Evolutionary conservation across 345 rosid genomes (phyloP), one percentile per base, ranked within the genome.

Genomic region (Camelina sativa): DNA sequence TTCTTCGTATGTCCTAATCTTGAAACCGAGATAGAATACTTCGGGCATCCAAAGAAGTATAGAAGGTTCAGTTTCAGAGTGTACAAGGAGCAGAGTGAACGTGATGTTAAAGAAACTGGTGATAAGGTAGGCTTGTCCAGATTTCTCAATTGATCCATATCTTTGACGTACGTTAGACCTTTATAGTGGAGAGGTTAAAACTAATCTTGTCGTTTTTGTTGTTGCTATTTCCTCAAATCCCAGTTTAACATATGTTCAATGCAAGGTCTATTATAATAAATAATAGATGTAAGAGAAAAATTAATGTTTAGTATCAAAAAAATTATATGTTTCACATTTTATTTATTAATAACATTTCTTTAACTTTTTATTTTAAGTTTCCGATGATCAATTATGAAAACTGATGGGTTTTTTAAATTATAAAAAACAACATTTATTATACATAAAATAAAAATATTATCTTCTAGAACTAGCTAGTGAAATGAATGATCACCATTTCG

Each of bases 81-180:
- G 65, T 88, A 87, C 16, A 83, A 38, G 47, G 73, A 76, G 71
- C 91, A 90, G 82, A 78, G 78, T 17, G 79, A 72, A 43, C 76
- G 67, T 69, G 96, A 92, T 79, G 79, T 87, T 37, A 63, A 79
- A 72, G 85, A 81, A 59, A 85, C 86, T 4, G 97, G 96, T 40
- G 84, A 82, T 60, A 92, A 92, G 80, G 84, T 88, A 17, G 96
- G 98, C 17, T 84, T 90, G 50, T 74, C 92, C n/a, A 79, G 86
- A 76, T 92, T 92, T 77, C 90, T 82, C 60, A 63, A 56, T 20
- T 76, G 76, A 76, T 37, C 25, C 40, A 46, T 34, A 7, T 44
- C 16, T 55, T 28, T 55, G 22, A 20, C 44, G 3, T 20, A 37
- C 20, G 25, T 37, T 74, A 32, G 17, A 34, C 55, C 10, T 65